phyloP scores from a whole-genome alignment of 345 rosid species.

The Moricandia moricandioides region DNA sequence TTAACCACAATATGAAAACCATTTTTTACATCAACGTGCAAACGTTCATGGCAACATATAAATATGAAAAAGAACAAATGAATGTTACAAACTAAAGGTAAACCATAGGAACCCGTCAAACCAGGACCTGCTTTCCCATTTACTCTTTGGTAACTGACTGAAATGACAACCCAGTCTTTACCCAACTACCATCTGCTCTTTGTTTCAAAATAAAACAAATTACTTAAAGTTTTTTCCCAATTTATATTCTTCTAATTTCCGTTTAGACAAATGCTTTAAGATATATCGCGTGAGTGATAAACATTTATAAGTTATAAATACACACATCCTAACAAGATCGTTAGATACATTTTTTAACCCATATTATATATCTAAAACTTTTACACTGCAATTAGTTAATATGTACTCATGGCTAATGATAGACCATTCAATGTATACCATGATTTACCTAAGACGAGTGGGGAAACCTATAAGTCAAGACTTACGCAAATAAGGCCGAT shows the following conservation, averaged over 20 bases:
- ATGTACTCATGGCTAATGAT: not conserved
- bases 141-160: not conserved
- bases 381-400: too few relatives aligned
- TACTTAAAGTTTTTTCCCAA: not conserved
- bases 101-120: not conserved
- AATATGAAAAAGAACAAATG: not conserved
- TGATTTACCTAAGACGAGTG: not conserved
- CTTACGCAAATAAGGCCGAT: constrained; percentile 21
- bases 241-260: not conserved
- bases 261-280: not conserved
- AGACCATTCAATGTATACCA: not conserved
- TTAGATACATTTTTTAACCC: too few relatives aligned
- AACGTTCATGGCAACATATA: not conserved
- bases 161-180: not conserved
- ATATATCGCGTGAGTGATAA: not conserved
- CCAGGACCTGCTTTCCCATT: not conserved
- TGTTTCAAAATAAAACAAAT: not conserved
- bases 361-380: too few relatives aligned
- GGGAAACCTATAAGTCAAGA: not conserved
- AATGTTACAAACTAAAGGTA: not conserved
- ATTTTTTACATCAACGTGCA: not conserved
- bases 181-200: not conserved
- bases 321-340: too few relatives aligned
- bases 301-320: not conserved
- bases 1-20: not conserved